Base-by-base conservation (phyloP, 2,329 filamentous ascomycete genomes). In the Paecilomyces sp. region DNA sequence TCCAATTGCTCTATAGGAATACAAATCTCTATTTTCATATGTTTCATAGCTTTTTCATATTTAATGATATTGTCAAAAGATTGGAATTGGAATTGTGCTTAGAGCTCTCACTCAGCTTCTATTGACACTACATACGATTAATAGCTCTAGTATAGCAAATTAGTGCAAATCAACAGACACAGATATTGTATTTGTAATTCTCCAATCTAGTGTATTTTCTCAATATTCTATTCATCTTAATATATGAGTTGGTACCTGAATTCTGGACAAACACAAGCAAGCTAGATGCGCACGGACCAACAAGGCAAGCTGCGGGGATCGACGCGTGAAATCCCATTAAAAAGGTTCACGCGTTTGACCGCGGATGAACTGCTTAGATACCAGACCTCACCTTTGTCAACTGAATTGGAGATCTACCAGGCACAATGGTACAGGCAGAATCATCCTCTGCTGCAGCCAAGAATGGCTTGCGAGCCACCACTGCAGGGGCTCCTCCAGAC, bases 361-460 rank as follows among this genome's bases (percentile, higher is more conserved):
- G 41, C 13, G 41, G 41, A 47, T 47, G 41, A 47, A 8, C n/a
- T 47, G n/a, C 18, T 9, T 47, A 15, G n/a, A 22, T 47, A n/a
- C 28, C 51, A 53, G 51, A 53, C 22, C 51, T 25, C 22, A 53
- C 22, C 28, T 25, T 53, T 3, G 5, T 25, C 51, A 28, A 25
- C 13, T 47, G n/a, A n/a, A 25, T 53, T 53, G 8, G 24, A 25
- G 15, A 22, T 24, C 12, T 31, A 59, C 50, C 15, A 24, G 51
- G 25, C 60, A 71, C 53, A 34, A 79, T 79, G 76, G 70, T 65
- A 22, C 75, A 80, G 66, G 76, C 77, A 58, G 79, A 81, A 66
- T 80, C 79, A 24, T 81, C 79, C 24, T 71, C 74, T 30, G 74
- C 73, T 55, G 77, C 74, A 59, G 70, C 75, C 34, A 73, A 72